Evolutionary conservation across 2,329 filamentous ascomycete species (phyloP), one percentile per base, ranked within the genome.

Genomic region (Microdochium paspali): DNA sequence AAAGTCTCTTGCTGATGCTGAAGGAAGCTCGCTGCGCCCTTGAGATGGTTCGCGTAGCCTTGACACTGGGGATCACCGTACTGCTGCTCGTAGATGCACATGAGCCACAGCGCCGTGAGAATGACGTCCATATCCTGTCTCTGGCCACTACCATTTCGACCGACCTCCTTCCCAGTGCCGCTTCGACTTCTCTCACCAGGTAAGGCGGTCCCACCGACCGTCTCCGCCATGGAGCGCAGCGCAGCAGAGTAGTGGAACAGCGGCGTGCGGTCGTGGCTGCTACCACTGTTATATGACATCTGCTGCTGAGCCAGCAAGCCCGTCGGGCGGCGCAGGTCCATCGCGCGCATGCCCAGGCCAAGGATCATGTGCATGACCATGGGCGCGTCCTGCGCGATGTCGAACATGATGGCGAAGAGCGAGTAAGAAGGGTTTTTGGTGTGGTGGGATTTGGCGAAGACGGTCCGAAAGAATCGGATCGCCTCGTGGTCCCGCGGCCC

Each of bases 21-120:
- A 18, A 66, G 44, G 20, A 66, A 53, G 26, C 61, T 52, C 3
- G 62, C 55, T 3, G 62, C 58, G 1, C 63, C 64, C 18, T 54
- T 56, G 3, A 66, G 54, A 45, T 67, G 64, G 20, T 63, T 61
- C 2, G 56, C 47, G 28, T 62, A 51, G 1, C 62, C 61, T 7
- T 51, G 54, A 20, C 62, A 62, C 10, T 49, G 52, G 1, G 56
- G 54, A 15, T 67, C 64, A n/a, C 64, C 64, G 30, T 61, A 65
- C 28, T 64, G 64, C 47, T 67, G 64, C 51, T 67, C 64, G 30
- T 66, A 67, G 2, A 63, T 40, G 1, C 67, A 56, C 62, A 67
- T 66, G 10, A 67, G 50, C 50, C 62, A 66, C 6, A 66, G 45
- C 1, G 58, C 56, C 1, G 63, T 60, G 13, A 56, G 56, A 23